These are phyloP conservation scores for Aspergillus cavernicola DNA, from an alignment of 495 filamentous ascomycete species.

Conservation along the genomic window DNA sequence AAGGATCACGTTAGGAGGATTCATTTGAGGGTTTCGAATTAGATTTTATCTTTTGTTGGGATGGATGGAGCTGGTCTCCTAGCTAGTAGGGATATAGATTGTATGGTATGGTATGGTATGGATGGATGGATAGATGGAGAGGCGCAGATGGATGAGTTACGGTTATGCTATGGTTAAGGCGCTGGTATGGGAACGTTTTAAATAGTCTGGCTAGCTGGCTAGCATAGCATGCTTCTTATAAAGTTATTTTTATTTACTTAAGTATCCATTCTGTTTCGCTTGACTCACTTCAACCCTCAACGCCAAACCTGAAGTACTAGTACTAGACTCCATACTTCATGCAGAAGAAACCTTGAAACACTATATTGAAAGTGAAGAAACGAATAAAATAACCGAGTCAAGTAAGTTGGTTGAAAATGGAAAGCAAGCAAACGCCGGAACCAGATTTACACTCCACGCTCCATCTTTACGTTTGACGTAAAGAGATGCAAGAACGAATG, in stretches of 20 bases:
- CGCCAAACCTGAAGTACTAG: neutral
- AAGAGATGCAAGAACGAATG: constrained; percentile 15
- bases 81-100: too few relatives aligned
- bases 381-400: neutral
- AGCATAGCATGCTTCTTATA: neutral
- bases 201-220: constrained; percentile 1
- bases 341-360: neutral
- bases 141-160: too few relatives aligned
- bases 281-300: neutral
- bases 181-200: too few relatives aligned
- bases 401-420: constrained; percentile 1
- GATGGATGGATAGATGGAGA: neutral
- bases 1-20: constrained; percentile 53
- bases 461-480: neutral
- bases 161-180: too few relatives aligned
- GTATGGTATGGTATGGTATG: too few relatives aligned
- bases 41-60: too few relatives aligned
- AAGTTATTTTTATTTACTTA: neutral
- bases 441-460: constrained; percentile 8
- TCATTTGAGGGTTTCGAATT: constrained; percentile 25
- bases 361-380: neutral
- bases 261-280: neutral
- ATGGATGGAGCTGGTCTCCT: too few relatives aligned
- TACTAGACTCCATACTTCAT: neutral
- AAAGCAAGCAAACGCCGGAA: neutral